Conservation (phyloP, 2,329 filamentous ascomycete genomes). For the Fusarium brevicatenulatum region DNA sequence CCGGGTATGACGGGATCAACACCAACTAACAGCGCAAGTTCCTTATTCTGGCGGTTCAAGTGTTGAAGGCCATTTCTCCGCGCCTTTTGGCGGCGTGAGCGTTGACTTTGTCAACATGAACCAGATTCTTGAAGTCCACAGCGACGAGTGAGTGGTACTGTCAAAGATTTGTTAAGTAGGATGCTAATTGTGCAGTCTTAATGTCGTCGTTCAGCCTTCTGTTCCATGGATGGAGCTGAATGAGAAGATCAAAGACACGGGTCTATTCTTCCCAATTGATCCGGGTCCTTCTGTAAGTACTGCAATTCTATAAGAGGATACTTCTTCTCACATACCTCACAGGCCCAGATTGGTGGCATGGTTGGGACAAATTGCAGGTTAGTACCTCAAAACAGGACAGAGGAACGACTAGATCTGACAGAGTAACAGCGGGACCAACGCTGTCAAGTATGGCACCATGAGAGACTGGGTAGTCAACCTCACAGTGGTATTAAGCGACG, state of each 20-base stretch:
- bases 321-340: too few species aligned
- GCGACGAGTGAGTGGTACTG: slow-evolving; percentile 65
- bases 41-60: slow-evolving; percentile 88
- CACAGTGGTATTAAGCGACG: slow-evolving; percentile 82
- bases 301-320: too few species aligned
- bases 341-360: slow-evolving; percentile 83
- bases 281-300: slow-evolving; percentile 62
- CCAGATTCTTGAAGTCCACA: slow-evolving; percentile 78
- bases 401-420: background rate
- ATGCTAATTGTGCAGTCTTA: slow-evolving; percentile 63
- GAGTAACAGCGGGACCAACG: slow-evolving; percentile 70
- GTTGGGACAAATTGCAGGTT: slow-evolving; percentile 77
- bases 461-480: slow-evolving; percentile 90
- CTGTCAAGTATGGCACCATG: slow-evolving; percentile 85
- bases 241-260: slow-evolving; percentile 72
- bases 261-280: slow-evolving; percentile 91
- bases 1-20: too few species aligned
- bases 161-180: fast-evolving
- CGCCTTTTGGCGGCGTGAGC: slow-evolving; percentile 85
- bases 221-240: slow-evolving; percentile 93
- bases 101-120: slow-evolving; percentile 93
- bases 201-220: slow-evolving; percentile 89
- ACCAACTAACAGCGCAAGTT: slow-evolving; percentile 47
- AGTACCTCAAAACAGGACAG: background rate
- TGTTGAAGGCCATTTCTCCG: slow-evolving; percentile 89